A percentile compares a stretch with the other conserved stretches of the same genome.
These are phyloP conservation scores for Tagetes erecta DNA, from an alignment of 129 eudicot species.

Conservation along the genomic window DNA sequence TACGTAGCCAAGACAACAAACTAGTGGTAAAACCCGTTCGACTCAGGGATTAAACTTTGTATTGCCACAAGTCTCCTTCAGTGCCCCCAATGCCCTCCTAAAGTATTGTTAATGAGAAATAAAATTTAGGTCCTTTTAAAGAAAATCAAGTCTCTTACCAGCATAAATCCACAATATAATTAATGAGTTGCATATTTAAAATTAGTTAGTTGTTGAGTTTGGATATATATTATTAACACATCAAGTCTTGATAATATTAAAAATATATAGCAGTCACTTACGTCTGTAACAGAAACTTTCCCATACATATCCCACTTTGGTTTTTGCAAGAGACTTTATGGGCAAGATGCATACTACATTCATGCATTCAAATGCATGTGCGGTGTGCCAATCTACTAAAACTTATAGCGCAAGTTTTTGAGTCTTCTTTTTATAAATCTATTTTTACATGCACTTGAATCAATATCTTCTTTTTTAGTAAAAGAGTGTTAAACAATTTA, in stretches of 20 bases:
- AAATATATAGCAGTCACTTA: not conserved
- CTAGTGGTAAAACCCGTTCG: too few species aligned
- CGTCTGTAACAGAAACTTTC: constrained; percentile 15
- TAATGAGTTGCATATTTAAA: not conserved
- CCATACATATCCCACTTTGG: constrained; percentile 21
- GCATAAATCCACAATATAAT: too few species aligned
- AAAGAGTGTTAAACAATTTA: not conserved
- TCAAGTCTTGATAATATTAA: not conserved
- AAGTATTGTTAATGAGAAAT: too few species aligned
- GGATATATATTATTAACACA: not conserved
- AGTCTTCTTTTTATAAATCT: not conserved
- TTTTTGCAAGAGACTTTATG: constrained; percentile 4
- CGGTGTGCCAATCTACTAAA: not conserved
- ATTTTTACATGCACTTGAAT: constrained; percentile 1
- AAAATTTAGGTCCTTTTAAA: too few species aligned
- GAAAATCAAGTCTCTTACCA: too few species aligned
- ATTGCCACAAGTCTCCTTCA: too few species aligned
- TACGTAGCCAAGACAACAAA: too few species aligned
- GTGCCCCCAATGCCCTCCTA: too few species aligned
- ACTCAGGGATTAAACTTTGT: too few species aligned
- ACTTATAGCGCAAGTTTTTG: constrained; percentile 12
- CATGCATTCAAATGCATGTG: constrained; percentile 19
- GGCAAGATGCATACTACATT: not conserved
- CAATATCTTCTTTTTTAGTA: not conserved
- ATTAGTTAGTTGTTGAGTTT: not conserved